phyloP scores from a whole-genome alignment of 345 rosid genomes.

The Noccaea bulbosa region DNA sequence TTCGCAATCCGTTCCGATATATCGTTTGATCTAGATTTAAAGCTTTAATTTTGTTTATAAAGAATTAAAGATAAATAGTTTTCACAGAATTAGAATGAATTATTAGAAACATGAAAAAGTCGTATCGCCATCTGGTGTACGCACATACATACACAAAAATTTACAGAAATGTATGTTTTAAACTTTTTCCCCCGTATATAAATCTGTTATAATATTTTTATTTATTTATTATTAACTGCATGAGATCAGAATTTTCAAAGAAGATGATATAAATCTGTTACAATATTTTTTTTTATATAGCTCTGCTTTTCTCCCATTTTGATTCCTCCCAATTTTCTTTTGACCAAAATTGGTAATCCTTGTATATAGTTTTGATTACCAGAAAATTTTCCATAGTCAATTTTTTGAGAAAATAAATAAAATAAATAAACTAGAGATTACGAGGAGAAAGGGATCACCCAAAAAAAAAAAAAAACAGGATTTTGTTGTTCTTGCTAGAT shows the following conservation, averaged over 20 bases:
- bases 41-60: not conserved
- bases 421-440: too few species aligned
- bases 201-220: not conserved
- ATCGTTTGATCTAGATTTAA: not conserved
- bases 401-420: too few species aligned
- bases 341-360: not conserved
- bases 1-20: not conserved
- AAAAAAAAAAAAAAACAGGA: not conserved
- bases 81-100: not conserved
- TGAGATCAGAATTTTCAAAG: not conserved
- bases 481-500: not conserved
- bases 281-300: not conserved
- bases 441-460: too few species aligned
- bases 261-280: not conserved
- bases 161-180: too few species aligned
- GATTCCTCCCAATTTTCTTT: not conserved
- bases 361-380: conserved; percentile 14
- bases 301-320: conserved; percentile 12
- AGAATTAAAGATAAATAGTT: not conserved
- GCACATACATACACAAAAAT: not conserved
- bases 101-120: not conserved
- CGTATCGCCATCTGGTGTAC: not conserved
- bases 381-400: not conserved
- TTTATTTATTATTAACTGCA: not conserved
- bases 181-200: not conserved